Evolutionary conservation across 1,284 basidiomycete genomes (phyloP).

Genomic region (Anthracocystis panici-leucophaei): DNA sequence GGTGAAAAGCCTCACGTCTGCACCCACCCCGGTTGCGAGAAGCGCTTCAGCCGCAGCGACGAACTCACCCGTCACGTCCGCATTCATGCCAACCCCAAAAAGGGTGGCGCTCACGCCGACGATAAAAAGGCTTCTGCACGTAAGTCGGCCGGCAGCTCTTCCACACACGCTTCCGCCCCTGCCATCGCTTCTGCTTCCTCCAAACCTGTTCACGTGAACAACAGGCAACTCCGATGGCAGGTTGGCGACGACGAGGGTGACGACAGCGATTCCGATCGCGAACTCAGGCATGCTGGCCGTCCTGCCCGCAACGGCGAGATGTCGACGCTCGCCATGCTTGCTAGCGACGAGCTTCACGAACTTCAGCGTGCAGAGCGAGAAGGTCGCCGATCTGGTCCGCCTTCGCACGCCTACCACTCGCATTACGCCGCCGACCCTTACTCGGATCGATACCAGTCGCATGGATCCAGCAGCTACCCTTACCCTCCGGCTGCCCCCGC

Average conservation of each 20-base stretch:
- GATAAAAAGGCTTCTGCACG: constrained; percentile 39
- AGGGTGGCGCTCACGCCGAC: constrained; percentile 36
- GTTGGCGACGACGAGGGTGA: constrained; percentile 53
- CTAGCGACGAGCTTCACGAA: constrained; percentile 65
- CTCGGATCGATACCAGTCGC: constrained; percentile 36
- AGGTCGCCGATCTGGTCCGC: constrained; percentile 35
- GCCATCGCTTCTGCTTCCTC: constrained; percentile 44
- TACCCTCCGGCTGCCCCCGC: constrained; percentile 20
- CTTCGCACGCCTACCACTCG: constrained; percentile 21
- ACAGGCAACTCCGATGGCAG: constrained; percentile 47
- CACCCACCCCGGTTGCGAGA: constrained; percentile 93
- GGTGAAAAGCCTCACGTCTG: constrained; percentile 97
- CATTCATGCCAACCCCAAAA: constrained; percentile 78
- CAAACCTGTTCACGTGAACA: constrained; percentile 19
- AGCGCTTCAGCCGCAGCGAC: constrained; percentile 95
- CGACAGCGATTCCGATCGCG: constrained; percentile 59
- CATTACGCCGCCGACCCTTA: constrained; percentile 45
- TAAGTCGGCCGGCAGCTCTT: constrained; percentile 26
- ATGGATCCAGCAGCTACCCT: constrained; percentile 24
- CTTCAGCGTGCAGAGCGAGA: constrained; percentile 62
- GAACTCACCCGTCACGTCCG: constrained; percentile 95
- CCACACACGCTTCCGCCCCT: constrained; percentile 18
- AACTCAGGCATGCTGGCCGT: constrained; percentile 23
- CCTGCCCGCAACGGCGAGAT: constrained; percentile 55
- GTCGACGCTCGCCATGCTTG: constrained; percentile 66